Conservation (phyloP, 164 flowering plant genomes). For the Kalanchoe fedtschenkoi region DNA sequence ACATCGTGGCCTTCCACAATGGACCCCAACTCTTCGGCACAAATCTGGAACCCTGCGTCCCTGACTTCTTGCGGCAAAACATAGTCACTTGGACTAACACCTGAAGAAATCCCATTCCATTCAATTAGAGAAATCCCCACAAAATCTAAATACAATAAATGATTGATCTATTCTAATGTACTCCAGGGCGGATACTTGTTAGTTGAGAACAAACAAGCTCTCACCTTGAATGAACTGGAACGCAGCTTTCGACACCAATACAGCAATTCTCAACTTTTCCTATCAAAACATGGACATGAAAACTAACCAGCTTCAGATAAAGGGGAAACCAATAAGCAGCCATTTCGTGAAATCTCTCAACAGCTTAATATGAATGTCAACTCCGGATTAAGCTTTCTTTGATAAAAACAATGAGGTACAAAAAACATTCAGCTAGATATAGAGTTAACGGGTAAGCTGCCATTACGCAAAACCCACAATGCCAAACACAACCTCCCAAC, state of each 20-base stretch:
- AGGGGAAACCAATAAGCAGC: no score
- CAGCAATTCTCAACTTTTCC: slow-evolving; percentile 70
- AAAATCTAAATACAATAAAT: neutral
- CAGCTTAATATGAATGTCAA: no score
- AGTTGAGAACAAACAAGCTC: no score
- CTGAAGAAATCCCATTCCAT: slow-evolving; percentile 19
- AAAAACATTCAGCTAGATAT: no score
- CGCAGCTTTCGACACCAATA: slow-evolving; percentile 71
- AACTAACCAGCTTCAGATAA: no score
- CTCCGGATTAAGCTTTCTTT: no score
- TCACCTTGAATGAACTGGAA: slow-evolving; percentile 59
- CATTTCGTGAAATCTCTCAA: no score
- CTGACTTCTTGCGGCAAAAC: slow-evolving; percentile 47
- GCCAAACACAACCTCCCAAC: no score
- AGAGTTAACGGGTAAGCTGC: no score
- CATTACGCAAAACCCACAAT: no score
- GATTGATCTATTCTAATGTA: neutral
- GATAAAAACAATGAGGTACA: no score
- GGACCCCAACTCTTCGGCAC: slow-evolving; percentile 60
- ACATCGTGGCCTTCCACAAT: slow-evolving; percentile 70
- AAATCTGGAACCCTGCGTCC: slow-evolving; percentile 58
- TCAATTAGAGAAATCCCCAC: neutral
- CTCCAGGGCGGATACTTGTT: no score
- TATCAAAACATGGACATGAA: slow-evolving; percentile 10
- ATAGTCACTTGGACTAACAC: slow-evolving; percentile 46